Conservation (phyloP, 495 filamentous ascomycete genomes). For the Clohesyomyces aquaticus region DNA sequence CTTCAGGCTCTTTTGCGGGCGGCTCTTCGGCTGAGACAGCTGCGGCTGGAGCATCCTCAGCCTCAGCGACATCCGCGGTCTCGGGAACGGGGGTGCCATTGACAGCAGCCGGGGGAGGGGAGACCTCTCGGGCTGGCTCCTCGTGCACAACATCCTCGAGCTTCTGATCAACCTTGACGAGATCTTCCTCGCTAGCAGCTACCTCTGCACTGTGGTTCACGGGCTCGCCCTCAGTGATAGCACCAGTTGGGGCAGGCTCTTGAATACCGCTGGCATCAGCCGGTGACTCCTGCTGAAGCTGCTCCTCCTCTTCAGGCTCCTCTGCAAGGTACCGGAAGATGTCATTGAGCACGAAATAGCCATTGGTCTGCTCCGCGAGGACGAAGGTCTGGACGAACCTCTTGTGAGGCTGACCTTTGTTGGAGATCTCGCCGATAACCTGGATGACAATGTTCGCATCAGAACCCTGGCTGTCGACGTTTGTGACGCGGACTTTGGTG, state of each 20-base stretch:
- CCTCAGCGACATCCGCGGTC: constrained; percentile 31
- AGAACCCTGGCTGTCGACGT: constrained; percentile 94
- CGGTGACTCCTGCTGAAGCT: constrained; percentile 46
- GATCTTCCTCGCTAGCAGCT: constrained; percentile 49
- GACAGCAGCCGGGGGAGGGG: constrained; percentile 34
- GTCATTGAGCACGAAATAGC: constrained; percentile 97
- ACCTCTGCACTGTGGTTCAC: constrained; percentile 46
- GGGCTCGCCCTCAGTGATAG: constrained; percentile 39
- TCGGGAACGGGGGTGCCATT: constrained; percentile 40
- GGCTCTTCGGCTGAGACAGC: constrained; percentile 42
- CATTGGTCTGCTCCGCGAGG: constrained; percentile 91
- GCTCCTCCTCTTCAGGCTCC: constrained; percentile 73
- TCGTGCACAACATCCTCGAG: constrained; percentile 53
- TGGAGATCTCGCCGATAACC: constrained; percentile 97
- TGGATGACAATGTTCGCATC: constrained; percentile 92
- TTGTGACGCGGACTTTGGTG: constrained; percentile 96
- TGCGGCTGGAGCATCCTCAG: constrained; percentile 37
- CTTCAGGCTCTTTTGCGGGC: constrained; percentile 41
- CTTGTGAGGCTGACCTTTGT: constrained; percentile 83
- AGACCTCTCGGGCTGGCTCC: constrained; percentile 49
- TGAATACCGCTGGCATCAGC: constrained; percentile 47
- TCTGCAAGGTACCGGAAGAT: constrained; percentile 91
- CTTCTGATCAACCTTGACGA: constrained; percentile 60
- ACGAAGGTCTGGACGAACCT: constrained; percentile 99
- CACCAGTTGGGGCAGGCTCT: constrained; percentile 44